Evolutionary conservation across 1,284 basidiomycete genomes (phyloP).

Genomic region (Ganoderma lucidum): DNA sequence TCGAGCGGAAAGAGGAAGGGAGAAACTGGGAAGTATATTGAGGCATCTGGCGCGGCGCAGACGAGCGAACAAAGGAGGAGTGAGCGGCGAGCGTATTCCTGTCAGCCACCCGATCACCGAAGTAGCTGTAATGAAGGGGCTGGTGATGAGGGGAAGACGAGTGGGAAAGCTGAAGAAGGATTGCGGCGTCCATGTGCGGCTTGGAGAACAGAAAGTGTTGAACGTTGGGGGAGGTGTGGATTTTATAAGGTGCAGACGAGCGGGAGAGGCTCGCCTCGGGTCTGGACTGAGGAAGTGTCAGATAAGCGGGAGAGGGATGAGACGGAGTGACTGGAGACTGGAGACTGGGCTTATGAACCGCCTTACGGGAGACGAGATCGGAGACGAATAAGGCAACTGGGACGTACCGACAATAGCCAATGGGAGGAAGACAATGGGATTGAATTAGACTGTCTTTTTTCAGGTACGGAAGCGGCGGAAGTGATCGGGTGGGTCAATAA

Average conservation of each 20-base stretch:
- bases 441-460: slow-evolving; percentile 17
- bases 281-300: slow-evolving; percentile 27
- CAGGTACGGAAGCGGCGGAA: slow-evolving; percentile 31
- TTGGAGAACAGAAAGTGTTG: slow-evolving; percentile 21
- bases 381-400: slow-evolving; percentile 26
- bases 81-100: slow-evolving; percentile 32
- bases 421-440: slow-evolving; percentile 24
- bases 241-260: slow-evolving; percentile 29
- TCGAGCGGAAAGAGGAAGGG: slow-evolving; percentile 27
- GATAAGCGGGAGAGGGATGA: slow-evolving; percentile 29
- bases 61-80: slow-evolving; percentile 38
- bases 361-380: slow-evolving; percentile 26
- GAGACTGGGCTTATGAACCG: slow-evolving; percentile 26
- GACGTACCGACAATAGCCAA: slow-evolving; percentile 26
- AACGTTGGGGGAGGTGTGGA: slow-evolving; percentile 17
- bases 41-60: slow-evolving; percentile 33
- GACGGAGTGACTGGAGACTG: slow-evolving; percentile 15
- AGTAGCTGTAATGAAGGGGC: slow-evolving; percentile 29
- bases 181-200: slow-evolving; percentile 33
- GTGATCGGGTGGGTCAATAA: slow-evolving; percentile 29
- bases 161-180: slow-evolving; percentile 32
- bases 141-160: slow-evolving; percentile 27
- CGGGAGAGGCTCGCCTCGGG: slow-evolving; percentile 14
- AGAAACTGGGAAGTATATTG: slow-evolving; percentile 25
- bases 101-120: slow-evolving; percentile 29